Evolutionary conservation across 305 asterid species (phyloP), one percentile per base, ranked within the genome.

Genomic region (Fraxinus baroniana): DNA sequence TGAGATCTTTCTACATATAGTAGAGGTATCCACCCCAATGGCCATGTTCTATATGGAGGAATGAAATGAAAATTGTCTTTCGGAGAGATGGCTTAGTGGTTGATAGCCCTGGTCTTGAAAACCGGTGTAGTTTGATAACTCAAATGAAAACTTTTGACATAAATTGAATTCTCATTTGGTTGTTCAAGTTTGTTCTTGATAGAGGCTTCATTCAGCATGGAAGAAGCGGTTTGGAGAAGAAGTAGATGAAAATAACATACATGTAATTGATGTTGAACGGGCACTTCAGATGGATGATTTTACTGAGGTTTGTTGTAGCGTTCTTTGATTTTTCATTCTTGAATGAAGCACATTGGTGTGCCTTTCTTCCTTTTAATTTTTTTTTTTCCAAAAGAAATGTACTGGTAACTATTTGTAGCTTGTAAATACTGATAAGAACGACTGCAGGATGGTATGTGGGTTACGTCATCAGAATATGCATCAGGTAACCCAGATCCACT

Each of bases 401-500:
- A 64, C 30, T 78, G 52, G 46, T 49, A 17, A 75, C 20, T 85
- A 62, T 76, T 30, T 81, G 83, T 72, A 80, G 36, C 28, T 79
- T 72, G 73, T 79, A 60, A 82, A 32, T 83, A 28, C 64, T 79
- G 64, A 46, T 57, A 30, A 35, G 36, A 30, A 79, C 81, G 17
- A 66, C 79, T 84, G 76, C 90, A 94, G 98, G 96, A 87, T 85
- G 98, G 95, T 71, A 86, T 90, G 82, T 94, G 98, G 98, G 91
- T 93, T 64, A 84, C 84, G 64, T 86, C 97, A 3, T 86, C 84
- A 1, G 97, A 92, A 30, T 95, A 95, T 86, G 90, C 90, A 76
- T 83, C 89, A 72, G 97, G 97, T 28, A 95, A 86, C 84, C 98
- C 99, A 3, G 99, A 96, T 86, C 98, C 99, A 18, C 98, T 96